These are phyloP conservation scores for Schwanniomyces occidentalis DNA, from an alignment of 805 yeast genomes.

Conservation along the genomic window DNA sequence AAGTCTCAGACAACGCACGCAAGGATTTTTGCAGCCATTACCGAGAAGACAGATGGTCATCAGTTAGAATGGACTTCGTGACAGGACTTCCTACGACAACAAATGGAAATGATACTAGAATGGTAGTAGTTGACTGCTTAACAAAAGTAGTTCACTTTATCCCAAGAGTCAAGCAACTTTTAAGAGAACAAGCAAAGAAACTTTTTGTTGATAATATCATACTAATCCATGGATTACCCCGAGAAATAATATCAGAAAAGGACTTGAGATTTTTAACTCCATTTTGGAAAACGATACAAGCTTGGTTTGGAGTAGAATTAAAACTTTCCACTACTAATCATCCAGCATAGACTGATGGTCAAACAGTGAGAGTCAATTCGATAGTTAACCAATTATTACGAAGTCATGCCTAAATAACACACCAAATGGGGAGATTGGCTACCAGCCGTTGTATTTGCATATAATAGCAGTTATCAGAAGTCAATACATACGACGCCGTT, in stretches of 20 bases:
- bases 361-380: conserved; percentile 12
- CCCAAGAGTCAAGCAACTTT: conserved; percentile 5
- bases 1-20: background rate
- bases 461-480: conserved; percentile 1
- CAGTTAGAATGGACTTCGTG: conserved; percentile 13
- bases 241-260: too few species aligned
- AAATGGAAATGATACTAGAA: conserved; percentile 8
- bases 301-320: conserved; percentile 6
- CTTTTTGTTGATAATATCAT: conserved; percentile 9
- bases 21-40: conserved; percentile 4
- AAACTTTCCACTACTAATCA: conserved; percentile 10
- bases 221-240: conserved; percentile 14
- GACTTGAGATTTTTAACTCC: too few species aligned
- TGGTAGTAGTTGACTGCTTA: conserved; percentile 16
- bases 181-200: conserved; percentile 1
- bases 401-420: background rate
- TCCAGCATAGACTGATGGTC: conserved; percentile 19
- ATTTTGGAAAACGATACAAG: too few species aligned
- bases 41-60: conserved; percentile 4
- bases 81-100: conserved; percentile 8
- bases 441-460: conserved; percentile 4
- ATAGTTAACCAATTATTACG: conserved; percentile 1
- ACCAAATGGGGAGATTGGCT: background rate
- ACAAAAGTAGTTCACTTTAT: conserved; percentile 17
- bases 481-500: conserved; percentile 3